Evolutionary conservation across 2,329 filamentous ascomycete genomes (phyloP), one percentile per base, ranked within the genome.

Genomic region (Aspergillus glaucus): DNA sequence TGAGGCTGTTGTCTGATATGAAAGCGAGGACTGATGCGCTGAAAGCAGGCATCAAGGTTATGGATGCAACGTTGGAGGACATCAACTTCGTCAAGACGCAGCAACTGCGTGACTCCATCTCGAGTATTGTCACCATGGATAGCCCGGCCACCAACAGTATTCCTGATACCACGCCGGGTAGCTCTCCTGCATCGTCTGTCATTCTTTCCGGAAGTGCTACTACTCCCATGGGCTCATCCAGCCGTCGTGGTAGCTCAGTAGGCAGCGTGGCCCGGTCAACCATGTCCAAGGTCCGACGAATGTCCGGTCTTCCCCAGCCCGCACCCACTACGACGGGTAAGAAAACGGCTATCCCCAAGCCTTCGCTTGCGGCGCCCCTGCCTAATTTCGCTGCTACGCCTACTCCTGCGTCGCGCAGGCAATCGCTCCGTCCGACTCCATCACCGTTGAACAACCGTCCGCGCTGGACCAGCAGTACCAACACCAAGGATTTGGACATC

Each of bases 61-160:
- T 93, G 73, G 88, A 95, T 65, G 63, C 77, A 6, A 73, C 81
- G 14, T 66, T 97, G 28, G 88, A 93, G 49, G 88, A 94, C 46
- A 74, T 91, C 2, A 72, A 72, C 41, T 67, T 76, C 39, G 69
- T 72, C 50, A 79, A 78, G 55, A 83, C 81, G 46, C 87, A 90
- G 62, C 87, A 92, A 58, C 76, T 96, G 44, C 82, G 92, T 43
- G 92, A 97, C 66, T 96, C 92, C 0, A 86, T 97, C 49, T 96
- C 91, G 0, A 96, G 88, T 58, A 88, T 96, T 68, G 76, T 95
- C 3, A 94, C 88, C 2, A 87, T 87, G 56, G 89, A 94, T 62
- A 79, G 82, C 46, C 90, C 87, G 2, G 80, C 84, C 2, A 71
- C 80, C 8, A 84, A 79, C 53, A 92, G 87, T 59, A 79, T 80